Evolutionary conservation across 495 filamentous ascomycete genomes (phyloP).

Genomic region (Cercophora scortea): DNA sequence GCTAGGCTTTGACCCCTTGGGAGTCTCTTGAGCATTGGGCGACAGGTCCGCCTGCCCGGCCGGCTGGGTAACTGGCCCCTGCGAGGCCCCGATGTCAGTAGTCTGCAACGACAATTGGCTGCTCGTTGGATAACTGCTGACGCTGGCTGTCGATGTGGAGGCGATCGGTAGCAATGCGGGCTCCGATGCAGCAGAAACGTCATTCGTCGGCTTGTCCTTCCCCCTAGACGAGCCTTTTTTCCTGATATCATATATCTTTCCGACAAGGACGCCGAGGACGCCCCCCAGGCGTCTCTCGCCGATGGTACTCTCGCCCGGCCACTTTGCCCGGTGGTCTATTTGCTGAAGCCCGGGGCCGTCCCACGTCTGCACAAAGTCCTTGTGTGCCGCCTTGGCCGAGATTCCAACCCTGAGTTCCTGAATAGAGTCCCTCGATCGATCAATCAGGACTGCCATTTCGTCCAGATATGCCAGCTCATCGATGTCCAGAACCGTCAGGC

Average conservation of each 20-base stretch:
- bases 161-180: neutral
- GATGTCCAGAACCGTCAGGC: constrained; percentile 77
- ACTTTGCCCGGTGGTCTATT: constrained; percentile 45
- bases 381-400: constrained; percentile 46
- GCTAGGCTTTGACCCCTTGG: neutral
- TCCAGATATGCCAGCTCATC: constrained; percentile 84
- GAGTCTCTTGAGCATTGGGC: neutral
- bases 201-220: neutral
- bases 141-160: neutral
- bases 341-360: constrained; percentile 50
- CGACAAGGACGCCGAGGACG: constrained; percentile 63
- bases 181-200: neutral
- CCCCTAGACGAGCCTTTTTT: constrained; percentile 9
- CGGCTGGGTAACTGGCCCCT: too few relatives aligned
- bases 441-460: constrained; percentile 78
- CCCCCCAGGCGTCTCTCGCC: constrained; percentile 53
- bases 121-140: too few relatives aligned
- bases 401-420: constrained; percentile 77
- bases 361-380: constrained; percentile 56
- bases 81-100: too few relatives aligned
- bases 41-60: neutral
- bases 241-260: constrained; percentile 55
- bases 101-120: too few relatives aligned
- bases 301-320: constrained; percentile 42
- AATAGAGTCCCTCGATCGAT: constrained; percentile 58